These are phyloP conservation scores for Fusarium mexicanum DNA, from an alignment of 2,329 filamentous ascomycete species.

Conservation along the genomic window DNA sequence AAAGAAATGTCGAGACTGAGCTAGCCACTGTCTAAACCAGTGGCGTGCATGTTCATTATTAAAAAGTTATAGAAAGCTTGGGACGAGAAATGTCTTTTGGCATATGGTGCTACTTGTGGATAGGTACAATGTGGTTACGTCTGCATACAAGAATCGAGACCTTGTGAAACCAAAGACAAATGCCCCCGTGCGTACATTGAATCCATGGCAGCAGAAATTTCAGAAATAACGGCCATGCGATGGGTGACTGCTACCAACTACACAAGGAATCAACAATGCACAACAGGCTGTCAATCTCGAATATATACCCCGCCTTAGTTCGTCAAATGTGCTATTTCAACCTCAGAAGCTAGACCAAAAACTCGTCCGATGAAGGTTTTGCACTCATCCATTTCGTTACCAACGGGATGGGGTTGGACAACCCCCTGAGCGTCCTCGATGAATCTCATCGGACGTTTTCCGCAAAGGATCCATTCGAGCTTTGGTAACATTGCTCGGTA, in stretches of 20 bases:
- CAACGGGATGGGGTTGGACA: background rate
- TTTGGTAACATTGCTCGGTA: conserved; percentile 9
- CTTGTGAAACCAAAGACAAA: too few relatives aligned
- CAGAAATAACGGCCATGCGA: background rate
- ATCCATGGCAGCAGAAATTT: too few relatives aligned
- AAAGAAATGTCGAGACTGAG: too few relatives aligned
- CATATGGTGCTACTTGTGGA: background rate
- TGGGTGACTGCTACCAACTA: too few relatives aligned
- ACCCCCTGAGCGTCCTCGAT: background rate
- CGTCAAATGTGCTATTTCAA: background rate
- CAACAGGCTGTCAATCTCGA: too few relatives aligned
- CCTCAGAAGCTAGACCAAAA: background rate
- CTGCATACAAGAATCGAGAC: too few relatives aligned
- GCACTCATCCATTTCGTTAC: rapidly evolving
- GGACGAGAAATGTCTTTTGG: background rate
- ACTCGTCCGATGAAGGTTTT: background rate
- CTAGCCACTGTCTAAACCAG: rapidly evolving
- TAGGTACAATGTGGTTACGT: too few relatives aligned
- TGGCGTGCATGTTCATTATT: rapidly evolving
- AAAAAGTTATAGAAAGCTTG: background rate
- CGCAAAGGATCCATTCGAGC: conserved; percentile 24
- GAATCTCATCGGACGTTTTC: conserved; percentile 6
- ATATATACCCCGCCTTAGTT: too few relatives aligned
- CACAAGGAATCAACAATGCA: background rate
- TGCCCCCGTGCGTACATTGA: too few relatives aligned